Conservation (phyloP, 495 filamentous ascomycete species). For the Letharia columbiana region DNA sequence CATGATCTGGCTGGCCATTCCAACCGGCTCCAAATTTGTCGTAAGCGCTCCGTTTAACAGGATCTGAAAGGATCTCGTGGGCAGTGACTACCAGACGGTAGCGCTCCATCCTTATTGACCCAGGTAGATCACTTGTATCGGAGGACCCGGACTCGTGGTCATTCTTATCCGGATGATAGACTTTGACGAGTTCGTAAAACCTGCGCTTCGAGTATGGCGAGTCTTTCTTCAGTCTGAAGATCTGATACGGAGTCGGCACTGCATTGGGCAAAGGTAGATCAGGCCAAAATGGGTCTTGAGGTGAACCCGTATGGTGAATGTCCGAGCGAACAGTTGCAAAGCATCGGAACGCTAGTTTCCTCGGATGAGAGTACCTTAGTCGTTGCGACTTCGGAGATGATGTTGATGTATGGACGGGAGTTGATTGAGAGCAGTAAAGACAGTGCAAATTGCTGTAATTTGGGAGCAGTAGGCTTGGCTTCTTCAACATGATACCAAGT, state of each 20-base stretch:
- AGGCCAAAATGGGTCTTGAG: conserved; percentile 27
- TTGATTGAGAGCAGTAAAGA: conserved; percentile 10
- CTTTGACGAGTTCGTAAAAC: conserved; percentile 85
- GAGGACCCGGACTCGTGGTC: conserved; percentile 43
- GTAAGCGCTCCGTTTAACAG: conserved; percentile 66
- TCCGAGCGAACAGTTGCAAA: conserved; percentile 14
- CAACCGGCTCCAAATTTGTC: conserved; percentile 77
- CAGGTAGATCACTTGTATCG: conserved; percentile 34
- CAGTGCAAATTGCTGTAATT: conserved; percentile 18
- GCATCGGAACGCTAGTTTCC: background rate
- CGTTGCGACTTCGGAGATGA: conserved; percentile 1
- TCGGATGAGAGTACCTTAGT: background rate
- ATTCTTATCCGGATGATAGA: conserved; percentile 85
- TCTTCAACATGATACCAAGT: conserved; percentile 19
- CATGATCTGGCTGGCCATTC: conserved; percentile 41
- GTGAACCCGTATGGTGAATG: background rate
- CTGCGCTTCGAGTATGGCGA: conserved; percentile 70
- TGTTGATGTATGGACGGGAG: background rate
- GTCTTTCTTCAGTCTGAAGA: conserved; percentile 55
- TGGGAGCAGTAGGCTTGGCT: conserved; percentile 13
- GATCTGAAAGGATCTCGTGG: conserved; percentile 83
- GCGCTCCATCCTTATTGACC: conserved; percentile 61
- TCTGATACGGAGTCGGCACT: conserved; percentile 83
- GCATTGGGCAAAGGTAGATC: conserved; percentile 27
- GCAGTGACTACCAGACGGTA: conserved; percentile 82